Percentiles rank a stretch among this genome's conserved stretches.
Conservation (phyloP, 345 rosid genomes). For the Brassica rapa region DNA sequence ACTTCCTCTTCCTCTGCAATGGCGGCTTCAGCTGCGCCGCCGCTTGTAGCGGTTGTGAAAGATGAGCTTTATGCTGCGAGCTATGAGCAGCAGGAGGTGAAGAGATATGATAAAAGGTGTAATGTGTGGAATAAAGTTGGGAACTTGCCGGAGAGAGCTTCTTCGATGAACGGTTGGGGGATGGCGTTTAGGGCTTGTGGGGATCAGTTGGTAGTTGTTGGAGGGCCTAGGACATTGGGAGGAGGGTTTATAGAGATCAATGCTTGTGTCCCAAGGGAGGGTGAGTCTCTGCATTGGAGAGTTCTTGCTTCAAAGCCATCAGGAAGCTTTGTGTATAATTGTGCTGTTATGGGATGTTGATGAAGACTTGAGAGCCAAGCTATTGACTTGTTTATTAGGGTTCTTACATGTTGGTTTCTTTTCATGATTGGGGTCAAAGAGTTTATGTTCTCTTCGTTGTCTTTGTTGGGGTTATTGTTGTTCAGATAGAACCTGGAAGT, state of each 20-base stretch:
- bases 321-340: slow-evolving; percentile 70
- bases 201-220: slow-evolving; percentile 59
- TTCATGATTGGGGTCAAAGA: slow-evolving; percentile 27
- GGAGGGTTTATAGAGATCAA: slow-evolving; percentile 62
- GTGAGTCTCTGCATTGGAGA: slow-evolving; percentile 59
- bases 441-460: slow-evolving; percentile 15
- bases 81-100: slow-evolving; percentile 50
- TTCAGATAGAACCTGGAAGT: slow-evolving; percentile 26
- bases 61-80: slow-evolving; percentile 74
- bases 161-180: slow-evolving; percentile 84
- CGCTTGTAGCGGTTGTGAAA: slow-evolving; percentile 71
- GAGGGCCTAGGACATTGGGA: slow-evolving; percentile 57
- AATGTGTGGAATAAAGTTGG: slow-evolving; percentile 64
- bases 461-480: slow-evolving; percentile 11
- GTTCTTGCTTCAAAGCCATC: slow-evolving; percentile 58
- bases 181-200: slow-evolving; percentile 84
- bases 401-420: neutral
- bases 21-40: slow-evolving; percentile 64
- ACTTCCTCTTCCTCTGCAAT: neutral
- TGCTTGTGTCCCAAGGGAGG: slow-evolving; percentile 70
- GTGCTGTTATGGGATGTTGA: slow-evolving; percentile 93
- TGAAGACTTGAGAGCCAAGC: slow-evolving; percentile 25
- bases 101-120: slow-evolving; percentile 56
- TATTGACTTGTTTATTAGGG: slow-evolving; percentile 1
- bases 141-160: slow-evolving; percentile 56